Conservation (phyloP, 208 protist genomes). For the Herpetomonas tarakana region DNA sequence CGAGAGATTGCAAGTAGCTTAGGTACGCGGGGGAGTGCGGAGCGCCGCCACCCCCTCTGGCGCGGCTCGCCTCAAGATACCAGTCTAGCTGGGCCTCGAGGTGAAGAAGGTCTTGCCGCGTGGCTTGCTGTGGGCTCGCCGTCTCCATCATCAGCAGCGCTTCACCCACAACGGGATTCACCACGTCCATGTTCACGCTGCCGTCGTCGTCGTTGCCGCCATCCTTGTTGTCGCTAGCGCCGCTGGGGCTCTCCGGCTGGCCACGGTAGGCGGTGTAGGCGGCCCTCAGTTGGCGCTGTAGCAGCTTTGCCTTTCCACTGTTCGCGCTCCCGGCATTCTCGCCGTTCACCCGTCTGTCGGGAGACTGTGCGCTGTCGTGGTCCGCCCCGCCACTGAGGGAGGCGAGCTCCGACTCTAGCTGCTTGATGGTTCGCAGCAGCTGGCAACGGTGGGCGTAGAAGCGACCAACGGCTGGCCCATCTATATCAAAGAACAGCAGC, state of each 20-base stretch:
- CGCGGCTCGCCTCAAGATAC: conserved; percentile 13
- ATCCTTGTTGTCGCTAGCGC: not conserved
- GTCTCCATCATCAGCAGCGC: conserved; percentile 39
- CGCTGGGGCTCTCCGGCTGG: not conserved
- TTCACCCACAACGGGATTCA: conserved; percentile 22
- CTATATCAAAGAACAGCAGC: conserved; percentile 23
- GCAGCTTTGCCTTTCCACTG: conserved; percentile 8
- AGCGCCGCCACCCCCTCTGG: conserved; percentile 35
- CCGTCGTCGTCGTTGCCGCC: not conserved
- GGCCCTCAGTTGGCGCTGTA: not conserved
- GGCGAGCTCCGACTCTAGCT: conserved; percentile 1
- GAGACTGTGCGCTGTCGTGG: conserved; percentile 5
- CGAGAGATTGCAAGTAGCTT: conserved; percentile 10
- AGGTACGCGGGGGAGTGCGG: conserved; percentile 17
- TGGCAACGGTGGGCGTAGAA: conserved; percentile 4
- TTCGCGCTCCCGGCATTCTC: conserved; percentile 6
- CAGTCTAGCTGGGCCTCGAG: conserved; percentile 36
- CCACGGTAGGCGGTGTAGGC: not conserved
- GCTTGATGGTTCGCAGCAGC: conserved; percentile 8
- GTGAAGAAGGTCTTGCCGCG: conserved; percentile 28
- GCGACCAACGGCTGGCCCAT: not conserved
- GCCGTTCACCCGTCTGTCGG: too few species aligned
- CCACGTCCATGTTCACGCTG: not conserved
- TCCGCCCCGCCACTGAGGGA: not conserved
- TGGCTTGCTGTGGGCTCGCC: conserved; percentile 23